Percentiles rank a stretch among this genome's conserved stretches.
These are phyloP conservation scores for Anisogramma anomala DNA, from an alignment of 2,329 filamentous ascomycete species.

Conservation along the genomic window DNA sequence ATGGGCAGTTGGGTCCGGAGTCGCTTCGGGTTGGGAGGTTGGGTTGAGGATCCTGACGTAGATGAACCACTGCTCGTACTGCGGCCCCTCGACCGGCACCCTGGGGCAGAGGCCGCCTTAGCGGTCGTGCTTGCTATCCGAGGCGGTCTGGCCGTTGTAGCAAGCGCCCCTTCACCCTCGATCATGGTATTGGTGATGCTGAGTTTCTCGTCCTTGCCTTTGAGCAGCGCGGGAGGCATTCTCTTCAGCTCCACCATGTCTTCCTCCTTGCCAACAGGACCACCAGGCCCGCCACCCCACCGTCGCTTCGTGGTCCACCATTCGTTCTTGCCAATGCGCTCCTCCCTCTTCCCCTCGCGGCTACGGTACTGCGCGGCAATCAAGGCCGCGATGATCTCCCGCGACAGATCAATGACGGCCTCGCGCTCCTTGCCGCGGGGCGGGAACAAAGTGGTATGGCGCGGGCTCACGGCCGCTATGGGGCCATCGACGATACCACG, in stretches of 20 bases:
- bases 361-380: constrained; percentile 53
- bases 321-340: constrained; percentile 42
- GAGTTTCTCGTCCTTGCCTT: constrained; percentile 32
- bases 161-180: not conserved
- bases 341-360: constrained; percentile 45
- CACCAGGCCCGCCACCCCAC: constrained; percentile 53
- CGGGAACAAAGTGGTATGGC: constrained; percentile 41
- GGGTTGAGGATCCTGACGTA: constrained; percentile 10
- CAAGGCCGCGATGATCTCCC: constrained; percentile 49
- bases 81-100: not conserved
- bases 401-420: constrained; percentile 48
- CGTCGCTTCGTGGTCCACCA: constrained; percentile 52
- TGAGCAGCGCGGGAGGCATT: constrained; percentile 28
- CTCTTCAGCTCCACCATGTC: constrained; percentile 27
- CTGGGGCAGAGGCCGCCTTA: not conserved
- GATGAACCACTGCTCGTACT: not conserved
- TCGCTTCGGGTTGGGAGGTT: constrained; percentile 30
- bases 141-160: not conserved
- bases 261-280: constrained; percentile 48
- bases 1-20: constrained; percentile 43
- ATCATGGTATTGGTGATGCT: constrained; percentile 15
- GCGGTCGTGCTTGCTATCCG: not conserved
- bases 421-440: constrained; percentile 35
- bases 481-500: constrained; percentile 51
- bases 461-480: constrained; percentile 46